Evolutionary conservation across 148 eudicot species (phyloP).

Genomic region (Vaccinium vitisidaea): DNA sequence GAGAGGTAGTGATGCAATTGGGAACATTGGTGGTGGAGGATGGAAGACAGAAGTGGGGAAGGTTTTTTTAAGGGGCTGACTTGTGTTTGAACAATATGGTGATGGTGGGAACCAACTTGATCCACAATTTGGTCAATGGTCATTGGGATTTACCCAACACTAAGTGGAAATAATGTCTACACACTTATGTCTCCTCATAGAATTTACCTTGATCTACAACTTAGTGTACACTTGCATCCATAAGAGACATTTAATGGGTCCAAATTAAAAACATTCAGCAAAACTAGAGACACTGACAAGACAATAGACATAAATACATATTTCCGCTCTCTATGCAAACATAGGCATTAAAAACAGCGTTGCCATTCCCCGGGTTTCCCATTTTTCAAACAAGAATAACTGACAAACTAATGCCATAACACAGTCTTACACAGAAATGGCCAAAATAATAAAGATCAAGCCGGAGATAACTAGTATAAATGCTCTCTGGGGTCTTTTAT

Average conservation of each 20-base stretch:
- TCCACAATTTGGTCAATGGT: background rate
- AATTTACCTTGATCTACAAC: background rate
- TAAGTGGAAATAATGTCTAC: background rate
- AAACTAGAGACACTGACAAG: background rate
- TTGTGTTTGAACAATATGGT: background rate
- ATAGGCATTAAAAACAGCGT: background rate
- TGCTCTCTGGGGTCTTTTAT: background rate
- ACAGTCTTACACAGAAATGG: background rate
- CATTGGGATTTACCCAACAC: background rate
- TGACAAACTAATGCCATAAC: background rate
- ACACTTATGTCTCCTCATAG: background rate
- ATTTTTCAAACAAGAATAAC: background rate
- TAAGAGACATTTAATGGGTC: background rate
- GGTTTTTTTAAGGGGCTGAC: background rate
- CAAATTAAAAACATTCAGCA: background rate
- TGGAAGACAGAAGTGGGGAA: background rate
- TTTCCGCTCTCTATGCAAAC: background rate
- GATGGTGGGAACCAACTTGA: conserved; percentile 2
- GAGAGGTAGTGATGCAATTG: background rate
- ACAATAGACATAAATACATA: background rate
- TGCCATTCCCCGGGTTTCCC: background rate
- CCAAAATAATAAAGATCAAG: conserved; percentile 3
- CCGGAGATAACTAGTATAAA: background rate
- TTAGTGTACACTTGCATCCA: background rate
- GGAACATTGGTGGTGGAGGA: background rate